Conservation (phyloP, 805 yeast species). For the Metschnikowia drakensbergensis region DNA sequence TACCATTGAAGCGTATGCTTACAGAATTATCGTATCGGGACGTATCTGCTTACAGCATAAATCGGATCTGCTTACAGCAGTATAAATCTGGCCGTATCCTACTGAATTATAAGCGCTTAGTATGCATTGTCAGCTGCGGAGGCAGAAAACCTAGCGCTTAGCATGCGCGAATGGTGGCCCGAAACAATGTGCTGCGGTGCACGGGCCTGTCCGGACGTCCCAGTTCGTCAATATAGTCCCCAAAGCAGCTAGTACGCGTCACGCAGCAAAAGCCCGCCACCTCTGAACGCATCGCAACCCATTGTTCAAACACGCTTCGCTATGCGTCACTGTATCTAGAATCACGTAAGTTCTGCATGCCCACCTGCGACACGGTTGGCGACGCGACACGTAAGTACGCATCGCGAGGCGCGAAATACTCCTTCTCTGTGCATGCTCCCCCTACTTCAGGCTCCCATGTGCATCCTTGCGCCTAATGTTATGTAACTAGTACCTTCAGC, state of each 20-base stretch:
- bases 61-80: no score
- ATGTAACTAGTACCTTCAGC: background rate
- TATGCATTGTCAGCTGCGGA: background rate
- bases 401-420: background rate
- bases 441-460: background rate
- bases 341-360: slow-evolving; percentile 2
- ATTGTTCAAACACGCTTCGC: background rate
- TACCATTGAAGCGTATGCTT: no score
- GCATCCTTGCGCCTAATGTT: background rate
- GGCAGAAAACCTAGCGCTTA: background rate
- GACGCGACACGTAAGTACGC: slow-evolving; percentile 3
- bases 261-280: background rate
- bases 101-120: no score
- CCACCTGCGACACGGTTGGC: slow-evolving; percentile 1
- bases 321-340: background rate
- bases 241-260: background rate
- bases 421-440: background rate
- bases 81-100: no score
- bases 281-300: background rate
- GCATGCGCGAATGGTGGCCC: background rate
- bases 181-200: background rate
- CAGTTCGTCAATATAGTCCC: background rate
- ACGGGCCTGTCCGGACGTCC: background rate
- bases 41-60: no score
- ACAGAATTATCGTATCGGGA: no score